Evolutionary conservation across 257 asterid species (phyloP).

Genomic region (Solanum acaule): DNA sequence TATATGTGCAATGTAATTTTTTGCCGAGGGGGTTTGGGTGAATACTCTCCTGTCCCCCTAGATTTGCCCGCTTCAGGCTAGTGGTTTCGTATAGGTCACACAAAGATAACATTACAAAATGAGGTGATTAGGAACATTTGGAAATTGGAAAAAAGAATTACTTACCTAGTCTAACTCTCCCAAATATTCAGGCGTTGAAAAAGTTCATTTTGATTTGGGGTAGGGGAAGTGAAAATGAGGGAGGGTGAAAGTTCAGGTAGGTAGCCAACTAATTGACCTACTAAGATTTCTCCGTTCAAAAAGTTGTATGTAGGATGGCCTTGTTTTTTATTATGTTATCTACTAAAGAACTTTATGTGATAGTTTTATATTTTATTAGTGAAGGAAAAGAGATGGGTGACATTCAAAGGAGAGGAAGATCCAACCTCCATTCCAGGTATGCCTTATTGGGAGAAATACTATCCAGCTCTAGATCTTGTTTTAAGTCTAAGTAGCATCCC

Average conservation of each 20-base stretch:
- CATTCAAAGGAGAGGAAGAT: constrained; percentile 84
- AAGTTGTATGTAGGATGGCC: not conserved
- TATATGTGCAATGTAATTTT: not conserved
- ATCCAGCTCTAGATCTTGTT: not conserved
- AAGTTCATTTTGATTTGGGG: too few species aligned
- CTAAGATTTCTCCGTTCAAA: not conserved
- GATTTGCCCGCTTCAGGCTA: not conserved
- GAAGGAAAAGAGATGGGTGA: constrained; percentile 92
- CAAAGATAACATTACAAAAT: not conserved
- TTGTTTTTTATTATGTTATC: not conserved
- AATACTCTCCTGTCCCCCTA: not conserved
- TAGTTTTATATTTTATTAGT: constrained; percentile 18
- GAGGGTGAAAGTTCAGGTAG: not conserved
- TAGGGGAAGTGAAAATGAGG: not conserved
- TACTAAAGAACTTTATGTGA: not conserved
- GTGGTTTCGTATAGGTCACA: not conserved
- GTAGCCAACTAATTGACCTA: not conserved
- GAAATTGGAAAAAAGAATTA: not conserved
- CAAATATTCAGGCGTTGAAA: too few species aligned
- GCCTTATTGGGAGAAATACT: not conserved
- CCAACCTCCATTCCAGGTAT: constrained; percentile 87
- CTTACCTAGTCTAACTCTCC: not conserved
- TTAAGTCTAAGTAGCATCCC: not conserved
- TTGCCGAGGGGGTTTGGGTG: not conserved
- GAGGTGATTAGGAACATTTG: not conserved